Evolutionary conservation across 73 alveolate species (phyloP).

Genomic region (Paramecium sexaurelia): DNA sequence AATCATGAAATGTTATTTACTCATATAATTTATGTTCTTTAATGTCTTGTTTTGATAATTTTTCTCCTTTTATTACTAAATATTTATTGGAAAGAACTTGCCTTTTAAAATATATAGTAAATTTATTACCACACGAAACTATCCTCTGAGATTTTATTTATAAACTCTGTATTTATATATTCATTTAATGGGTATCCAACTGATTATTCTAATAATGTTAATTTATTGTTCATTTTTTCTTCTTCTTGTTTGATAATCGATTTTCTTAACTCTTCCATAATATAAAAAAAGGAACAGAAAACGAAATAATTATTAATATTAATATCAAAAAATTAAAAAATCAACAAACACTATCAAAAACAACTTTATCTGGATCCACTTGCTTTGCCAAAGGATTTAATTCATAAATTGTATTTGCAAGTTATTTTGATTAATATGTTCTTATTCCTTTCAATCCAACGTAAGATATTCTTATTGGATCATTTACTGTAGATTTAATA

Average conservation of each 20-base stretch:
- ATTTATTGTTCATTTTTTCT: not conserved
- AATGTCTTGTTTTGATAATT: not conserved
- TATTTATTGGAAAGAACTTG: not conserved
- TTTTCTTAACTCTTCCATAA: constrained; percentile 38
- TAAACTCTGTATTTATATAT: not conserved
- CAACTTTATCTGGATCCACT: constrained; percentile 54
- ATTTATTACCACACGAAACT: constrained; percentile 3
- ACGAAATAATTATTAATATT: not conserved
- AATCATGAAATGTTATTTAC: not conserved
- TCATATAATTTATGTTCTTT: not conserved
- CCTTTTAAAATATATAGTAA: not conserved
- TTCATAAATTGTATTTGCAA: constrained; percentile 20
- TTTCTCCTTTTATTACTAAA: not conserved
- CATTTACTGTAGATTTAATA: constrained; percentile 25
- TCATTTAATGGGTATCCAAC: not conserved
- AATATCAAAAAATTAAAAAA: not conserved
- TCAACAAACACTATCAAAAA: not conserved
- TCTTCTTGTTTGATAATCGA: constrained; percentile 22
- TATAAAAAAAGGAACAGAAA: not conserved
- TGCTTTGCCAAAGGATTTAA: constrained; percentile 8
- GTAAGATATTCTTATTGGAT: not conserved
- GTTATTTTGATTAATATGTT: constrained; percentile 11
- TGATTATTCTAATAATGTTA: not conserved
- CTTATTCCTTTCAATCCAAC: constrained; percentile 22
- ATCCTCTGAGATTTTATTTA: constrained; percentile 21